Conservation (phyloP, 1,139 yeast genomes). For the Candida smagusa region DNA sequence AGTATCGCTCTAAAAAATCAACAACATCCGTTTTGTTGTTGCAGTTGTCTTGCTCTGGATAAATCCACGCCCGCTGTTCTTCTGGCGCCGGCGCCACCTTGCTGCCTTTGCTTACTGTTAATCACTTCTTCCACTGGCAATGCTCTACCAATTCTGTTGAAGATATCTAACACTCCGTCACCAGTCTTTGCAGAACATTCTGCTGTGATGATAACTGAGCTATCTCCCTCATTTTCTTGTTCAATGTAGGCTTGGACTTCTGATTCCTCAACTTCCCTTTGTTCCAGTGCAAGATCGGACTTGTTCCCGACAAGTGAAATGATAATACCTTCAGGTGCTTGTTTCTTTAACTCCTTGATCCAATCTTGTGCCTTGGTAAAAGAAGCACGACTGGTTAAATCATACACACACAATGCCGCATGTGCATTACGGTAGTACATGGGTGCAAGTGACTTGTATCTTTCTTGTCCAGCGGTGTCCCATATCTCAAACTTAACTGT, state of each 20-base stretch:
- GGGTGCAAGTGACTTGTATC: constrained; percentile 46
- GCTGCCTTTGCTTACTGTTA: constrained; percentile 24
- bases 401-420: constrained; percentile 29
- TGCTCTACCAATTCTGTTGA: constrained; percentile 39
- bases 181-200: constrained; percentile 50
- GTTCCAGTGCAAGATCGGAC: constrained; percentile 54
- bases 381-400: constrained; percentile 51
- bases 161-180: constrained; percentile 44
- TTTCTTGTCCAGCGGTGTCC: constrained; percentile 55
- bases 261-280: constrained; percentile 43
- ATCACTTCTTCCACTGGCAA: constrained; percentile 44
- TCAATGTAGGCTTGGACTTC: constrained; percentile 37
- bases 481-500: constrained; percentile 43
- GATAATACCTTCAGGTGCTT: constrained; percentile 79
- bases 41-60: constrained; percentile 28
- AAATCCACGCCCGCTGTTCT: constrained; percentile 37
- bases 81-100: constrained; percentile 18
- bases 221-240: constrained; percentile 26
- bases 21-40: constrained; percentile 28
- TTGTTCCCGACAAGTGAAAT: constrained; percentile 39
- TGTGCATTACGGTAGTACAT: constrained; percentile 49
- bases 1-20: constrained; percentile 5
- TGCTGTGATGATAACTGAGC: constrained; percentile 26
- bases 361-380: constrained; percentile 89
- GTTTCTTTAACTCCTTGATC: constrained; percentile 92